Evolutionary conservation across 805 yeast genomes (phyloP), one percentile per base, ranked within the genome.

Genomic region (Blastobotrys americana): DNA sequence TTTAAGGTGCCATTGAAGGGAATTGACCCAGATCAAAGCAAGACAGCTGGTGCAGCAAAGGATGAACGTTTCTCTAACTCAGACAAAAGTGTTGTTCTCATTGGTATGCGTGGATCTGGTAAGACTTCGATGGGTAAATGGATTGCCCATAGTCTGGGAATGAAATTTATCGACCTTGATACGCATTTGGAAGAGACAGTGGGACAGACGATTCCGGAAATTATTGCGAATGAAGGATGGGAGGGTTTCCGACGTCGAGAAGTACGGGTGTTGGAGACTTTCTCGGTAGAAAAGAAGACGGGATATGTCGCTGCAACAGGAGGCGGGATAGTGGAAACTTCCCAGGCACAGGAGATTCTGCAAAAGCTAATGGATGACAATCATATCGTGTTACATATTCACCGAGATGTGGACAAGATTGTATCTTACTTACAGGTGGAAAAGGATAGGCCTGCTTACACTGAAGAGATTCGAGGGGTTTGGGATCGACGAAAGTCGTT

Each of bases 31-130:
- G 28, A n/a, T 20, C 23, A 13, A 10, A 71, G 71, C 55, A 94
- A 84, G 58, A 73, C 75, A 4, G 55, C 63, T 20, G 22, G 44
- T 18, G 38, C 36, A 4, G 40, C 43, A 1, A 37, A 43, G 23
- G 40, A 18, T 20, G 49, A 46, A 40, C n/a, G 53, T 16, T 48
- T 53, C 19, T 44, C 55, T 8, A 34, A 48, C 50, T 74, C 70
- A 34, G 63, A 69, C 41, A 73, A 72, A 52, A 77, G 85, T 56
- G 77, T 89, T 45, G 74, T 88, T 39, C 75, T 90, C 34, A 83
- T 93, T 60, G 98, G 98, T 36, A 93, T 93, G 98, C 77, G 98
- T 62, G 98, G 96, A 16, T 95, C 96, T 18, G 98, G 98, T 17
- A 93, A 93, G 65, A 77, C 95, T 3, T 82, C 95, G 1, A 72